Base-by-base conservation (phyloP, 108 stramenopile species). In the Hondaea fermentalgiana region DNA sequence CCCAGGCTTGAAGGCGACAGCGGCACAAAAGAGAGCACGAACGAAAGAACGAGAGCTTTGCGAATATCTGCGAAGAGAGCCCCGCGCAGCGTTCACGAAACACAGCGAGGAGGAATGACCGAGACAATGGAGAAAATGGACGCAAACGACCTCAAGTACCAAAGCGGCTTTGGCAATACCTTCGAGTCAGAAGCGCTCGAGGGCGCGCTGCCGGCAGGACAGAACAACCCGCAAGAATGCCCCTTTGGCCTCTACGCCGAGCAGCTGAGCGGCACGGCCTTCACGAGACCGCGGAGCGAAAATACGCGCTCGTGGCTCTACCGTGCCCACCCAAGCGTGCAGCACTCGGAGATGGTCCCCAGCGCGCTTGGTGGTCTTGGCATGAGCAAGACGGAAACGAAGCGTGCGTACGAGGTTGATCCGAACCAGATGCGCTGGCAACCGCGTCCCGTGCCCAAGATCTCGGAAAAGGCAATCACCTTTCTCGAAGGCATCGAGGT, bases 241-340 rank as follows among this genome's bases (percentile, higher is more conserved):
- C 95, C 96, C 6, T 92, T 89, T 72, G 92, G 94, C 21, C 91
- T 97, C 69, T 97, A 96, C 91, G 91, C 97, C 5, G 97, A 98
- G 91, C 97, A 98, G 89, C 72, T 98, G 29, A 95, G 95, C 2
- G 97, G 97, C 44, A 97, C 96, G 57, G 97, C 97, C 42, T 98
- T 98, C 93, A 98, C 97, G 12, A 91, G 91, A 29, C 97, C 97
- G 14, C 92, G 97, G 4, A 25, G 60, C 44, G 92, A 93, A 35
- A 98, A 98, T 92, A 83, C 91, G 19, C 90, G 96, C 5, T 93
- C 93, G 35, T 92, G 92, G 92, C 87, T 92, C 35, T 93, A 93
- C 59, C 88, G 91, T 47, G 91, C 92, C 45, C 60, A 90, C 45
- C 92, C 92, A 25, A 71, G 60, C 59, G 91, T 93, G 12, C 44